Conservation (phyloP, 1,139 yeast species). For the Taphrina wiesneri region DNA sequence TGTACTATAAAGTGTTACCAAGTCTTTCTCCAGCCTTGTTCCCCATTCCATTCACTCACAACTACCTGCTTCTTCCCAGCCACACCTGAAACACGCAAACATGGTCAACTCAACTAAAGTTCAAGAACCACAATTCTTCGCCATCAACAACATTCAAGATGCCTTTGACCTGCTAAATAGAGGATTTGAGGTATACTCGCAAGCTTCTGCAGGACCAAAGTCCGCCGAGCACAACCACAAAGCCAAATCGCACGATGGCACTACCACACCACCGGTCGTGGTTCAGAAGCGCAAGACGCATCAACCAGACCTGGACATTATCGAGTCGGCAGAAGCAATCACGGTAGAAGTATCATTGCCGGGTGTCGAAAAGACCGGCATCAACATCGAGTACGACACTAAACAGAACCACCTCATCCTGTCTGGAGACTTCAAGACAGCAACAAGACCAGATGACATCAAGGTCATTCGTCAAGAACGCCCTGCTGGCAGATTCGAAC, state of each 20-base stretch:
- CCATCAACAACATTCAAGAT: slow-evolving; percentile 14
- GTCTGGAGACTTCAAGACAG: background rate
- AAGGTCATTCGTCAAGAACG: slow-evolving; percentile 39
- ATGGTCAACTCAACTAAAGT: slow-evolving; percentile 6
- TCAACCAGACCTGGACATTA: slow-evolving; percentile 26
- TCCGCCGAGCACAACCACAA: background rate
- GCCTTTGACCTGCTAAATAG: background rate
- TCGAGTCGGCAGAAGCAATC: slow-evolving; percentile 7
- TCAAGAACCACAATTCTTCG: slow-evolving; percentile 9
- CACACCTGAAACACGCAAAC: background rate
- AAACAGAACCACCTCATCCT: slow-evolving; percentile 21
- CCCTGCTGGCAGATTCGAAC: slow-evolving; percentile 50
- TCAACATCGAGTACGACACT: slow-evolving; percentile 23
- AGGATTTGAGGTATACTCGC: slow-evolving; percentile 3
- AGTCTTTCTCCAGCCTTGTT: too few species aligned
- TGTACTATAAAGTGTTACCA: background rate
- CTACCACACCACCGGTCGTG: background rate
- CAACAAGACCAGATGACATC: slow-evolving; percentile 3
- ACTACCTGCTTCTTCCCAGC: background rate
- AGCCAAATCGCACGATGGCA: background rate
- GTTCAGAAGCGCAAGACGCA: slow-evolving; percentile 9
- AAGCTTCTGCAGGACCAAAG: background rate
- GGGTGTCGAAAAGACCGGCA: slow-evolving; percentile 21
- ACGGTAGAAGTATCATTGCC: slow-evolving; percentile 23
- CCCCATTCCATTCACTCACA: background rate